These are phyloP conservation scores for Colletotrichum sp. DNA, from an alignment of 2,329 filamentous ascomycete genomes.

Conservation along the genomic window DNA sequence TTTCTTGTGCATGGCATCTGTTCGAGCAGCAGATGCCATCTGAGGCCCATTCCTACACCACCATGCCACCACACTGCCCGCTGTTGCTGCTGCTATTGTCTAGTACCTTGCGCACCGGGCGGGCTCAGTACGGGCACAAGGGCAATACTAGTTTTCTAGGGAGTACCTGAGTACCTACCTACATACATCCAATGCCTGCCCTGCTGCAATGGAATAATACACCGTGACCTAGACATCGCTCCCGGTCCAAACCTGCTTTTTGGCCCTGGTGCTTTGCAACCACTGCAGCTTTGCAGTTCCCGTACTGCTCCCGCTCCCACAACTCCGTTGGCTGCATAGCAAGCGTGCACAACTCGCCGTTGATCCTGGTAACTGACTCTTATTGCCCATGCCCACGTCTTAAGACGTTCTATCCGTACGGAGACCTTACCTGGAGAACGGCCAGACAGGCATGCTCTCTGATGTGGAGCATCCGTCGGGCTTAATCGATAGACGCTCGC, in stretches of 20 bases:
- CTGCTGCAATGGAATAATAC: background rate
- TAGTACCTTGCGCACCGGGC: background rate
- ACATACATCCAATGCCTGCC: background rate
- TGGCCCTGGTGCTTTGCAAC: background rate
- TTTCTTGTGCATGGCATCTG: conserved; percentile 11
- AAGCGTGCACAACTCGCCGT: conserved; percentile 15
- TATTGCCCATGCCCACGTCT: background rate
- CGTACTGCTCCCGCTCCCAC: background rate
- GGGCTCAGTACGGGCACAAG: background rate
- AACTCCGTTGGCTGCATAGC: background rate
- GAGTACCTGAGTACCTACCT: background rate
- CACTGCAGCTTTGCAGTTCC: background rate
- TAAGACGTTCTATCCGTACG: background rate
- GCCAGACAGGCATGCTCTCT: conserved; percentile 5
- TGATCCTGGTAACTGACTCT: conserved; percentile 18
- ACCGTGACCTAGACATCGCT: background rate
- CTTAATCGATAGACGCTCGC: conserved; percentile 15
- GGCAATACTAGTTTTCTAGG: background rate
- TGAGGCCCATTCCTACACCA: conserved; percentile 13
- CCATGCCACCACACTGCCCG: background rate
- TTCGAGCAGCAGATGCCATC: conserved; percentile 18
- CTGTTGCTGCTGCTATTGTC: background rate
- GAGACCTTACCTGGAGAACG: background rate
- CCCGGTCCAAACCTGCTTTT: background rate
- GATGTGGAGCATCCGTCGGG: conserved; percentile 1